A percentile compares a stretch with the other conserved stretches of the same genome.
Evolutionary conservation across 2,329 filamentous ascomycete species (phyloP).

Genomic region (Didymellaceae sp.): DNA sequence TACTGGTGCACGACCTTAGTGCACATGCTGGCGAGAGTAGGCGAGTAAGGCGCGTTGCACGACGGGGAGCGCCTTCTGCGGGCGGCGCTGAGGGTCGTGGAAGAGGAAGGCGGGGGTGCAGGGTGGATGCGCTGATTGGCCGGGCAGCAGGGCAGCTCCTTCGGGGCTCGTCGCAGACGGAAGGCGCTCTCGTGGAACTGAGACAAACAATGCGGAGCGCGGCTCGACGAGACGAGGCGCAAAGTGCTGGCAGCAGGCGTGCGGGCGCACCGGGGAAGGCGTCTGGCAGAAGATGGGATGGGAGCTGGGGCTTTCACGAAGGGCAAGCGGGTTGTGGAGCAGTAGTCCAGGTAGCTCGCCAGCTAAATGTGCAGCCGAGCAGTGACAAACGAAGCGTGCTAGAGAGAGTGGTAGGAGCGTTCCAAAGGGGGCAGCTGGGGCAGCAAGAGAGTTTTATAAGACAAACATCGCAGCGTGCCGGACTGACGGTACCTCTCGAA

Average conservation of each 20-base stretch:
- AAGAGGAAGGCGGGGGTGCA: slow-evolving; percentile 30
- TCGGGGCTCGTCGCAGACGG: slow-evolving; percentile 19
- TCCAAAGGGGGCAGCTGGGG: slow-evolving; percentile 40
- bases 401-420: slow-evolving; percentile 39
- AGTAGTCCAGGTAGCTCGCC: slow-evolving; percentile 16
- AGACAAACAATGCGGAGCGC: slow-evolving; percentile 20
- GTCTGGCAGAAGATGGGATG: slow-evolving; percentile 20
- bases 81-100: slow-evolving; percentile 24
- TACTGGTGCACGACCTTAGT: slow-evolving; percentile 56
- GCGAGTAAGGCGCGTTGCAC: slow-evolving; percentile 27
- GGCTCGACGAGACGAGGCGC: slow-evolving; percentile 7
- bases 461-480: slow-evolving; percentile 44
- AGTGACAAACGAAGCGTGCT: slow-evolving; percentile 21
- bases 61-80: slow-evolving; percentile 32
- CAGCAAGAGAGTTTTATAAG: slow-evolving; percentile 49
- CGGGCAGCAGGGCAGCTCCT: slow-evolving; percentile 28
- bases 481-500: slow-evolving; percentile 45
- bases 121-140: slow-evolving; percentile 36
- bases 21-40: slow-evolving; percentile 50
- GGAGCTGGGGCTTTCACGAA: slow-evolving; percentile 14
- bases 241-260: slow-evolving; percentile 1
- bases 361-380: slow-evolving; percentile 14
- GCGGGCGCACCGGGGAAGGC: slow-evolving; percentile 4
- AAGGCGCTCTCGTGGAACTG: slow-evolving; percentile 9
- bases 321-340: slow-evolving; percentile 18